These are phyloP conservation scores for Stemphylium beticola DNA, from an alignment of 2,329 filamentous ascomycete genomes.

Conservation along the genomic window DNA sequence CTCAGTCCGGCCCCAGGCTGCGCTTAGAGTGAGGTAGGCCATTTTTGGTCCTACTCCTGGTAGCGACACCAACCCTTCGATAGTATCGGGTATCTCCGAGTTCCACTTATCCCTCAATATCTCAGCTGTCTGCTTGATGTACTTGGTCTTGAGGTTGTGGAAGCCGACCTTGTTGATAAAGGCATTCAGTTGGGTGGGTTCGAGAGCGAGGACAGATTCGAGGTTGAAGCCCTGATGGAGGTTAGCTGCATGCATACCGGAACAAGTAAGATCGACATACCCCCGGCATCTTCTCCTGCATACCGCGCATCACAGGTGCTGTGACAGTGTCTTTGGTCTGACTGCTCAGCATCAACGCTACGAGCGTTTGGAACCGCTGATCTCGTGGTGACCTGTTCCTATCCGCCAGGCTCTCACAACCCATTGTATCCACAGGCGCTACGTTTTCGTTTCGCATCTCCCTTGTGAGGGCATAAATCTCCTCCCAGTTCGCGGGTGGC, in stretches of 20 bases:
- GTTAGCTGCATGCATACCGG: not conserved
- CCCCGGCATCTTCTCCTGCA: slow-evolving; percentile 75
- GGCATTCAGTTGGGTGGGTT: slow-evolving; percentile 69
- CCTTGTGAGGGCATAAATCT: slow-evolving; percentile 77
- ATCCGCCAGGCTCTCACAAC: slow-evolving; percentile 79
- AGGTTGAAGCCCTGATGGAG: slow-evolving; percentile 66
- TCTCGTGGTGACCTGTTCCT: slow-evolving; percentile 58
- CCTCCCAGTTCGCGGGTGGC: slow-evolving; percentile 81
- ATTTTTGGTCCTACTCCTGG: slow-evolving; percentile 95
- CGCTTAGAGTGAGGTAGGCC: slow-evolving; percentile 85
- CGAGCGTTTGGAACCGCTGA: slow-evolving; percentile 82
- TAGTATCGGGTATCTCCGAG: slow-evolving; percentile 80
- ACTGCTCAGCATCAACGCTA: slow-evolving; percentile 87
- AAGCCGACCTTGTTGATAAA: slow-evolving; percentile 88
- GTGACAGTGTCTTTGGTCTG: slow-evolving; percentile 95
- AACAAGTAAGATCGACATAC: slow-evolving; percentile 21
- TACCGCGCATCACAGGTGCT: slow-evolving; percentile 77
- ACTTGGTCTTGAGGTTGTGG: slow-evolving; percentile 92
- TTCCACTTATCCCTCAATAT: slow-evolving; percentile 73
- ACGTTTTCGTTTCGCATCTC: slow-evolving; percentile 75
- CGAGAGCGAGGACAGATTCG: slow-evolving; percentile 76
- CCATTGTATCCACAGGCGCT: slow-evolving; percentile 97
- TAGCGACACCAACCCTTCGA: slow-evolving; percentile 75
- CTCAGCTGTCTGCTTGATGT: slow-evolving; percentile 75
- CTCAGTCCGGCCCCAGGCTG: slow-evolving; percentile 71